These are phyloP conservation scores for Colletotrichum sp. DNA, from an alignment of 2,329 filamentous ascomycete genomes.

Conservation along the genomic window DNA sequence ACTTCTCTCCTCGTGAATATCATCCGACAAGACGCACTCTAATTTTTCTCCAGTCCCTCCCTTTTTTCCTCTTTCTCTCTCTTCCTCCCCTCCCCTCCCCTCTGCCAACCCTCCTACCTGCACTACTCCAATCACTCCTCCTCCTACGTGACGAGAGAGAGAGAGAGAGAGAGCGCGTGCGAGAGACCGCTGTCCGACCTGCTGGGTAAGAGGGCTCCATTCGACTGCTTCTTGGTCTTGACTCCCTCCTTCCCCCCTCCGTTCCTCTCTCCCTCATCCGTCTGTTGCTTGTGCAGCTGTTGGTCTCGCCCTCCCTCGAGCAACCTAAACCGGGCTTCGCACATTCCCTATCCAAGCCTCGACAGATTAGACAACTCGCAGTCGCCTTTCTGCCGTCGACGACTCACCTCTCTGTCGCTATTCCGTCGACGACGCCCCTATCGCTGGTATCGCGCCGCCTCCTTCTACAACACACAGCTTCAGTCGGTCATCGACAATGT, in stretches of 20 bases:
- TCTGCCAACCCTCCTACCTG: conserved; percentile 18
- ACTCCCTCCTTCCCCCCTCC: conserved; percentile 3
- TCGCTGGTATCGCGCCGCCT: conserved; percentile 5
- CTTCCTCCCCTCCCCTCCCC: conserved; percentile 21
- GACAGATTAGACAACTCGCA: neutral
- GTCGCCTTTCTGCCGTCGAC: conserved; percentile 3
- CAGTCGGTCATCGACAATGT: conserved; percentile 43
- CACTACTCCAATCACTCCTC: conserved; percentile 11
- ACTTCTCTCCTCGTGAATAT: conserved; percentile 18
- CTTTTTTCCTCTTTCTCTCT: conserved; percentile 15
- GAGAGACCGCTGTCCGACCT: conserved; percentile 8
- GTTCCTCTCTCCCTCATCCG: conserved; percentile 11
- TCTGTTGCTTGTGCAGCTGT: conserved; percentile 1
- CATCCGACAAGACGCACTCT: conserved; percentile 22
- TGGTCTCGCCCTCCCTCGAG: conserved; percentile 17
- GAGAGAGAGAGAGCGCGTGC: neutral
- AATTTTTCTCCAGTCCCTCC: conserved; percentile 18
- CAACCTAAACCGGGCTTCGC: neutral
- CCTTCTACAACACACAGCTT: neutral
- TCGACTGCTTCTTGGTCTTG: conserved; percentile 5
- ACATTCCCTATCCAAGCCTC: neutral
- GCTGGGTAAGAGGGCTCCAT: conserved; percentile 8
- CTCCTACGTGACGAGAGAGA: neutral
- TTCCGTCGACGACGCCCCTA: neutral
- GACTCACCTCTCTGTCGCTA: neutral